Base-by-base conservation (phyloP, 371 early-diverging fungal genomes). In the Haplosporangium sp. region DNA sequence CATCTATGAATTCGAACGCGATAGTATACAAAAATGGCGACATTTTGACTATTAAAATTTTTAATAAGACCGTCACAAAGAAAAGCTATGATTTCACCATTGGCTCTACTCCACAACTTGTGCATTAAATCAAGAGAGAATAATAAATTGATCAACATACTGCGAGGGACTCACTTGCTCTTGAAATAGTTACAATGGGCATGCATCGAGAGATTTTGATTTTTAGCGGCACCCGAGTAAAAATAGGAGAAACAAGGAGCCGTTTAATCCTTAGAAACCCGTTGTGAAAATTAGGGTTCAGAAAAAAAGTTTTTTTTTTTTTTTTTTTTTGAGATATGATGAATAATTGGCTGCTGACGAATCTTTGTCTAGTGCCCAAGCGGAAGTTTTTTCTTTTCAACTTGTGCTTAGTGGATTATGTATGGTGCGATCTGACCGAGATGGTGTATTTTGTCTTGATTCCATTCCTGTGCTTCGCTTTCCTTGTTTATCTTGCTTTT, bases 21-120 rank as follows among this genome's bases (percentile, higher is more conserved):
- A 65, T 17, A 56, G 56, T 53, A 52, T 65, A 27, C 55, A 38
- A 53, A 65, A 65, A 65, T 65, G 65, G 55, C 65, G 65, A 55
- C 59, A 59, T 59, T 59, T 59, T 40, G 15, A n/a, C 50, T 50
- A 50, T 59, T 27, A 27, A 55, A 55, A 55, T 55, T 35, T 55
- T 11, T 8, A 55, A 55, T 35, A 55, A 11, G 11, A 27, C 55
- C 9, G 20, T 55, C 55, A 55, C 55, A 34, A 20, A 4, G 53
- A 53, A 10, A 27, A 27, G 27, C 27, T 27, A 27, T 27, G 2
- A 8, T 50, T 10, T 45, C 10, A 15, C 15, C 8, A 45, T 44
- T 45, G 45, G 15, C 11, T 47, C 15, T 50, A n/a, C 50, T 50
- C n/a, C n/a, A 50, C 50, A 50, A 6, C n/a, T 50, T 50, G 7